Conservation (phyloP, 2,329 filamentous ascomycete genomes). For the Colletotrichum musae region DNA sequence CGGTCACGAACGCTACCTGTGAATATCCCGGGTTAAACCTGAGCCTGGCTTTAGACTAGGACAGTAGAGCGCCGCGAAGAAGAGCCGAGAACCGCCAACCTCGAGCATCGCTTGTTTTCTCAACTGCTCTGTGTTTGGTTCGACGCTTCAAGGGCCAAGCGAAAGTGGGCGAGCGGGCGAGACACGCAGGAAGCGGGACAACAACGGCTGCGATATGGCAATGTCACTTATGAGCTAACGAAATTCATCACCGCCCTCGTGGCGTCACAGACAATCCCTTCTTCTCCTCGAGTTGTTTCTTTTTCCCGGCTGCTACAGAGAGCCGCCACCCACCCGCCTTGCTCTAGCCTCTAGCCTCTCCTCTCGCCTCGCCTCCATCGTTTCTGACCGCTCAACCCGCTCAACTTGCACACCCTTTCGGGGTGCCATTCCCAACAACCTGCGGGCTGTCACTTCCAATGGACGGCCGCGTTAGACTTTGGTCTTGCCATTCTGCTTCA, state of each 20-base stretch:
- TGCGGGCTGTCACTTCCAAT: slow-evolving; percentile 10
- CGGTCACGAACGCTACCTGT: too few relatives aligned
- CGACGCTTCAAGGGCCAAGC: background rate
- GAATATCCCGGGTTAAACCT: background rate
- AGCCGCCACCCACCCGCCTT: background rate
- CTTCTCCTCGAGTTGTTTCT: slow-evolving; percentile 9
- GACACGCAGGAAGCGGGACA: slow-evolving; percentile 21
- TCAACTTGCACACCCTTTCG: slow-evolving; percentile 5
- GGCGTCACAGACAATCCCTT: slow-evolving; percentile 12
- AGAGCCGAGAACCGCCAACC: background rate
- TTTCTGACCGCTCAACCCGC: slow-evolving; percentile 23
- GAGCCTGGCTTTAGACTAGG: background rate
- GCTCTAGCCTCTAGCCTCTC: background rate
- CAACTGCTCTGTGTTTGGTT: background rate
- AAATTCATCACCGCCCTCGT: slow-evolving; percentile 22
- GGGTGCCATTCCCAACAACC: slow-evolving; percentile 3
- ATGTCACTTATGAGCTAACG: slow-evolving; percentile 10
- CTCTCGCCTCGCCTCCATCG: background rate
- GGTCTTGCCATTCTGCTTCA: background rate
- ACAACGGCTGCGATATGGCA: background rate
- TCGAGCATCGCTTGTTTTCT: slow-evolving; percentile 20
- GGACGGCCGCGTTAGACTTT: background rate
- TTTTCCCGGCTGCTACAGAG: slow-evolving; percentile 15
- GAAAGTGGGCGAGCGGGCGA: background rate
- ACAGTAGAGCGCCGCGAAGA: background rate